Evolutionary conservation across 805 yeast species (phyloP).

Genomic region (Nakazawaea sp.): DNA sequence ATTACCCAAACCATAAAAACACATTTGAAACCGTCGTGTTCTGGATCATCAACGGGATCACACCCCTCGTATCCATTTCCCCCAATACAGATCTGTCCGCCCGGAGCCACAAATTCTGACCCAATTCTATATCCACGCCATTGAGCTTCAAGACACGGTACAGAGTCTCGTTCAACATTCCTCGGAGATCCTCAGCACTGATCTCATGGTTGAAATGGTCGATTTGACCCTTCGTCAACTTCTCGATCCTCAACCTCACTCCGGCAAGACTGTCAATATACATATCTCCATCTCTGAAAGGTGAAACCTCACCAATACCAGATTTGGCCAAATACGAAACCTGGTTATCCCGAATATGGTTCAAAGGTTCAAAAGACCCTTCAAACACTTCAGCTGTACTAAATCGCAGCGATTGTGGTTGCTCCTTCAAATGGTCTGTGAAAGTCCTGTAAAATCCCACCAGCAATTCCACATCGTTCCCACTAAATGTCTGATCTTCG

Average conservation of each 20-base stretch:
- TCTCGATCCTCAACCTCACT: slow-evolving; percentile 40
- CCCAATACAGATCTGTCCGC: background rate
- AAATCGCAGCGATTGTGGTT: slow-evolving; percentile 2
- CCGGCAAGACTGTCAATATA: slow-evolving; percentile 36
- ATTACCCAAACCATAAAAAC: slow-evolving; percentile 13
- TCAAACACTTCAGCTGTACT: slow-evolving; percentile 23
- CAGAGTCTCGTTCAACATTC: slow-evolving; percentile 2
- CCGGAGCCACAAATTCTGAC: slow-evolving; percentile 19
- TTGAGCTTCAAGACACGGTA: slow-evolving; percentile 20
- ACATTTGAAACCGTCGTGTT: slow-evolving; percentile 17
- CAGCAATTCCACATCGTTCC: slow-evolving; percentile 5
- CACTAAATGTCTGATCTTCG: background rate
- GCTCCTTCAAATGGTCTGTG: slow-evolving; percentile 1
- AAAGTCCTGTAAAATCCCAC: slow-evolving; percentile 6
- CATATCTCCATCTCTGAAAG: slow-evolving; percentile 20
- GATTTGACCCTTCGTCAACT: slow-evolving; percentile 28
- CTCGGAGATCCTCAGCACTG: background rate
- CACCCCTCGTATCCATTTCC: background rate
- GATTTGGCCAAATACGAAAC: slow-evolving; percentile 3
- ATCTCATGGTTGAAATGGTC: slow-evolving; percentile 22
- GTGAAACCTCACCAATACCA: slow-evolving; percentile 11
- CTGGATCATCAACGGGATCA: slow-evolving; percentile 15
- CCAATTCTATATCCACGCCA: slow-evolving; percentile 14
- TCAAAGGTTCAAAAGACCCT: slow-evolving; percentile 17
- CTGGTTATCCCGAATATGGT: slow-evolving; percentile 9